A percentile compares a stretch with the other conserved stretches of the same genome.
Evolutionary conservation across 371 early-diverging fungal species (phyloP).

Genomic region (Coemansia sp.): DNA sequence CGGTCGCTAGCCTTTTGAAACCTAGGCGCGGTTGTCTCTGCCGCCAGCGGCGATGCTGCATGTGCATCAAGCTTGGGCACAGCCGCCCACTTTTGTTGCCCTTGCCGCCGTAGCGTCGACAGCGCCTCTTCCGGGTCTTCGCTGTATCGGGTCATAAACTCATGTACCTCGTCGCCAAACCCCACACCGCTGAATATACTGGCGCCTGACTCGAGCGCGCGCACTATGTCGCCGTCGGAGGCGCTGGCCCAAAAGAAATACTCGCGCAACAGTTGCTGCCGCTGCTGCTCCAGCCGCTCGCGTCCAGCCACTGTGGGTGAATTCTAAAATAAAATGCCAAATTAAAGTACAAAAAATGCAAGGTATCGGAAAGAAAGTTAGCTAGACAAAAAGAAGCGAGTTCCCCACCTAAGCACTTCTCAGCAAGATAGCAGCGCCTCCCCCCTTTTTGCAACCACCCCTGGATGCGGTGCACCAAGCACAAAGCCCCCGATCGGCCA

Average conservation of each 20-base stretch:
- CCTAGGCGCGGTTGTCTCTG: background rate
- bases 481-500: no score
- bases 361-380: background rate
- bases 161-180: constrained; percentile 8
- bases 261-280: constrained; percentile 17
- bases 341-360: constrained; percentile 5
- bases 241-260: constrained; percentile 30
- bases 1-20: background rate
- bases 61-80: background rate
- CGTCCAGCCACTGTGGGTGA: background rate
- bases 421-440: no score
- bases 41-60: background rate
- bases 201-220: constrained; percentile 3
- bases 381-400: background rate
- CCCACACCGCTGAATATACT: background rate
- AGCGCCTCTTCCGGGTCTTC: constrained; percentile 14
- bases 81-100: background rate
- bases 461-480: no score
- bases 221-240: constrained; percentile 10
- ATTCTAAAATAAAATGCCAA: background rate
- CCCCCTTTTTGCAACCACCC: no score
- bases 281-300: constrained; percentile 21
- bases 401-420: background rate
- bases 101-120: background rate
- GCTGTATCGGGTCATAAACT: constrained; percentile 15